A percentile compares a stretch with the other conserved stretches of the same genome.
phyloP scores from a whole-genome alignment of 2,329 filamentous ascomycete species.

The Domatiomyces globalis region DNA sequence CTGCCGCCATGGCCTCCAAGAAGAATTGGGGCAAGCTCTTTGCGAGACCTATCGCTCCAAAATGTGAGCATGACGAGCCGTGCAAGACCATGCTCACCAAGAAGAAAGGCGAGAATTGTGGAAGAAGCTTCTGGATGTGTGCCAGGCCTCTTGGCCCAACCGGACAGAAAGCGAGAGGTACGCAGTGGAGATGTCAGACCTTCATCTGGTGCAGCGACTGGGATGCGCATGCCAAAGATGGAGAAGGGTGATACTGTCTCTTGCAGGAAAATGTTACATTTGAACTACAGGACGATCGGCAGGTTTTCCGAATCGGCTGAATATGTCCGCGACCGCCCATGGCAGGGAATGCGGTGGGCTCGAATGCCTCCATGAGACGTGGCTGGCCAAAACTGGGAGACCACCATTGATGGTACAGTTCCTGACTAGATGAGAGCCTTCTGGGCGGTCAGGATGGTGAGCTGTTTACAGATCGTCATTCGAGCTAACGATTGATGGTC shows the following conservation, averaged over 20 bases:
- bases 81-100: constrained; percentile 75
- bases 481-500: too few relatives aligned
- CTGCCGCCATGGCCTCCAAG: constrained; percentile 53
- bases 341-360: too few relatives aligned
- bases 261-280: too few relatives aligned
- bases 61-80: constrained; percentile 77
- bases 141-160: constrained; percentile 68
- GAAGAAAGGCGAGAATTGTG: constrained; percentile 72
- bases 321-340: not conserved
- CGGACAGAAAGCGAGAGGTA: constrained; percentile 68
- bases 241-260: constrained; percentile 1
- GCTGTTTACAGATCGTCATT: too few relatives aligned
- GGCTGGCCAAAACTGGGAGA: too few relatives aligned
- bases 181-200: constrained; percentile 74
- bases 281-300: not conserved
- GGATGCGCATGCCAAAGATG: constrained; percentile 27
- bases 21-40: constrained; percentile 80
- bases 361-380: too few relatives aligned
- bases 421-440: too few relatives aligned
- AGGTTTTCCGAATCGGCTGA: not conserved
- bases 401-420: too few relatives aligned
- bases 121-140: constrained; percentile 54
- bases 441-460: too few relatives aligned
- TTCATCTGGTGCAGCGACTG: constrained; percentile 60
- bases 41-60: constrained; percentile 56